phyloP scores from a whole-genome alignment of 441 rosid species.

The Gossypium lobatum region DNA sequence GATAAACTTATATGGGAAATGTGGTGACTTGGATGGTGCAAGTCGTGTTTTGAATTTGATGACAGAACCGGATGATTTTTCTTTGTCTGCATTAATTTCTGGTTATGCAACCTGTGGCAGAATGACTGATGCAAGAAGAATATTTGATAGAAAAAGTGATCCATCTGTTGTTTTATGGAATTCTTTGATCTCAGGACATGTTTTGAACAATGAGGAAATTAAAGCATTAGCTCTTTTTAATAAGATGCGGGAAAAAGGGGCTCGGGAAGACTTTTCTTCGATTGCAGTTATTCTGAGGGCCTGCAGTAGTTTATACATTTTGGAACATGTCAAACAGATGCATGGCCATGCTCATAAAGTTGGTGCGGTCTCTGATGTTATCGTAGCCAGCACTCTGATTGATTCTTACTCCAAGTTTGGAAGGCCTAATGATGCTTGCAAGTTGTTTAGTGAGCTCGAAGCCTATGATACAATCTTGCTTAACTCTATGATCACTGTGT shows the following conservation, averaged over 20 bases:
- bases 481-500: conserved; percentile 69
- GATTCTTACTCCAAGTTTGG: conserved; percentile 67
- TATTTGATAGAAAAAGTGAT: conserved; percentile 35
- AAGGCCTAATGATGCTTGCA: conserved; percentile 56
- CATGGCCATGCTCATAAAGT: conserved; percentile 51
- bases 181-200: conserved; percentile 68
- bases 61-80: conserved; percentile 57
- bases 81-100: conserved; percentile 70
- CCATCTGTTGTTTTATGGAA: conserved; percentile 59
- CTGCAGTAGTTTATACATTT: conserved; percentile 34
- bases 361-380: conserved; percentile 39
- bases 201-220: conserved; percentile 43
- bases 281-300: conserved; percentile 46
- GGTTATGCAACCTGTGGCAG: conserved; percentile 60
- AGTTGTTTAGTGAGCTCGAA: conserved; percentile 52
- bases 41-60: conserved; percentile 33
- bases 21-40: conserved; percentile 60
- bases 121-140: conserved; percentile 47
- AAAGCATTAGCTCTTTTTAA: conserved; percentile 48
- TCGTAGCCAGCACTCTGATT: conserved; percentile 51
- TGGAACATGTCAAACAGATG: conserved; percentile 39
- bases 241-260: conserved; percentile 46
- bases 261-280: conserved; percentile 45
- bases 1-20: conserved; percentile 60
- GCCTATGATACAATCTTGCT: conserved; percentile 61